phyloP scores from a whole-genome alignment of 257 asterid genomes.

The Gentiana straminea region DNA sequence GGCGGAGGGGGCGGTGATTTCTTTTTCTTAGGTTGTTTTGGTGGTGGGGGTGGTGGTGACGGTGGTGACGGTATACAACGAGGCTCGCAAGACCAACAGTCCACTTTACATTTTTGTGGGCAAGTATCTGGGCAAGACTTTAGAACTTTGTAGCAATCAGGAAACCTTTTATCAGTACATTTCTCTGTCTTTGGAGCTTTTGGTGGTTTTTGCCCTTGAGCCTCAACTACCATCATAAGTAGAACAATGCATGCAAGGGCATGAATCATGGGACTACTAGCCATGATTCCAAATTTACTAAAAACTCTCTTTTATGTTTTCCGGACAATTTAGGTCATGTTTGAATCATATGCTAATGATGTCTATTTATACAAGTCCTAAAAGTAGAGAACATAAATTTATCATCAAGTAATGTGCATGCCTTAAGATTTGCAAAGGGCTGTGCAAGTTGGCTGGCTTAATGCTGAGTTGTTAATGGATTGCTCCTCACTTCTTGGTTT shows the following conservation, averaged over 20 bases:
- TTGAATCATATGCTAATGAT: too few species aligned
- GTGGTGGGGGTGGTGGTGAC: slow-evolving; percentile 12
- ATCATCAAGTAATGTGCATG: neutral
- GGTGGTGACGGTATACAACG: neutral
- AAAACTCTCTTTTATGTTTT: neutral
- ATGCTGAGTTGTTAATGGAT: neutral
- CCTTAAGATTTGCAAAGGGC: too few species aligned
- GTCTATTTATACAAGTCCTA: slow-evolving; percentile 2
- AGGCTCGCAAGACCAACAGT: too few species aligned
- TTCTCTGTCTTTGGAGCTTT: slow-evolving; percentile 8
- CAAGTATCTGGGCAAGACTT: too few species aligned
- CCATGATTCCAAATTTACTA: slow-evolving; percentile 5
- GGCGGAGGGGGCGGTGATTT: slow-evolving; percentile 15
- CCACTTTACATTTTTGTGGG: neutral
- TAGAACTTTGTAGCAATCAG: too few species aligned
- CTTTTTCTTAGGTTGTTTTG: slow-evolving; percentile 8
- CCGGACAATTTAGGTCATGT: neutral
- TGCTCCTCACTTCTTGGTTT: too few species aligned
- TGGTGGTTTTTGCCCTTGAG: slow-evolving; percentile 17
- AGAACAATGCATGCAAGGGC: slow-evolving; percentile 22
- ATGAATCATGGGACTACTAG: slow-evolving; percentile 4
- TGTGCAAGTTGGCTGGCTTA: too few species aligned
- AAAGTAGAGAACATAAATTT: slow-evolving; percentile 2
- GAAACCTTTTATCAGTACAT: too few species aligned
- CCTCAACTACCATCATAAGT: slow-evolving; percentile 18